phyloP scores from a whole-genome alignment of 2,329 filamentous ascomycete species.

The Blastomyces emzantsi region DNA sequence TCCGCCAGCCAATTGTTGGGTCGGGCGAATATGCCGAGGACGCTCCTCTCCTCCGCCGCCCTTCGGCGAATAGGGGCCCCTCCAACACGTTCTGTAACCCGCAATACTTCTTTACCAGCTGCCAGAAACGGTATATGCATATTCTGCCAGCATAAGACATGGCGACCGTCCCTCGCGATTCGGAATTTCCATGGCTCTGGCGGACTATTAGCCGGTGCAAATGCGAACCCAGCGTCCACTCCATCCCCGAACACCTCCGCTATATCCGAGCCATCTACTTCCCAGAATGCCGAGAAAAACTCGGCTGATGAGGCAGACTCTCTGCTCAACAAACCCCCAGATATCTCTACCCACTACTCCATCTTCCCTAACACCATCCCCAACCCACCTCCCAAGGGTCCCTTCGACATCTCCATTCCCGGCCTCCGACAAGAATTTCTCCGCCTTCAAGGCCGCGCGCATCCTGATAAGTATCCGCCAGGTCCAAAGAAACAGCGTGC shows the following conservation, averaged over 20 bases:
- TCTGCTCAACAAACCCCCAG: conserved; percentile 20
- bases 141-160: conserved; percentile 4
- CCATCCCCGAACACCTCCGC: conserved; percentile 10
- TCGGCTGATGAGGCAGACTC: conserved; percentile 3
- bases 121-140: conserved; percentile 6
- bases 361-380: conserved; percentile 79
- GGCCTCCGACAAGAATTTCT: conserved; percentile 78
- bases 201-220: neutral
- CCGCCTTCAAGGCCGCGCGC: conserved; percentile 56
- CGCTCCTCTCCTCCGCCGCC: neutral
- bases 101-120: neutral
- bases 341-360: conserved; percentile 61
- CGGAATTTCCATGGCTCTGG: conserved; percentile 2
- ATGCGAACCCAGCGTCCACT: neutral
- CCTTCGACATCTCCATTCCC: conserved; percentile 64
- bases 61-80: neutral
- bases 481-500: conserved; percentile 49
- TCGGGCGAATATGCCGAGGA: neutral
- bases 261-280: neutral
- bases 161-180: neutral
- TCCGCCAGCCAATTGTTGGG: neutral
- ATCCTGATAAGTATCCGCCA: conserved; percentile 41
- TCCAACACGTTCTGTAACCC: neutral
- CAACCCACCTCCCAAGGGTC: conserved; percentile 62
- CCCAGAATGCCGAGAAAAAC: neutral